Evolutionary conservation across 345 rosid genomes (phyloP).

Genomic region (Eucalyptus brandiana): DNA sequence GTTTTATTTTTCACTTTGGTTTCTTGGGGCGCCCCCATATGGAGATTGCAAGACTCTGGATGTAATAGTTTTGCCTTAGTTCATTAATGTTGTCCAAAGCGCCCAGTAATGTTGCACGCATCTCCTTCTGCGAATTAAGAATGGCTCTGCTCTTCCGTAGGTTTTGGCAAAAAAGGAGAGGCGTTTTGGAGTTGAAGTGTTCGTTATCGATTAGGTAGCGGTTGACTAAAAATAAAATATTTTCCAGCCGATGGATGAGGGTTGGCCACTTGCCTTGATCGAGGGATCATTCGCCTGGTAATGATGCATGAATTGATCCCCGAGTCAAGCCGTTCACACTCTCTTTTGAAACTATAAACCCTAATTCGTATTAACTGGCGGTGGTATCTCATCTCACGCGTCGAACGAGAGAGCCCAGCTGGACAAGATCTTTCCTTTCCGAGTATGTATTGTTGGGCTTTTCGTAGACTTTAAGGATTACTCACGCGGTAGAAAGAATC

Average conservation of each 20-base stretch:
- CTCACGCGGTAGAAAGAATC: not conserved
- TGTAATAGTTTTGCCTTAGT: not conserved
- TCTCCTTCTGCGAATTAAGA: not conserved
- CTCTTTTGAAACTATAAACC: not conserved
- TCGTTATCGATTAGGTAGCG: not conserved
- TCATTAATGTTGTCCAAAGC: not conserved
- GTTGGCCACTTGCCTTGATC: slow-evolving; percentile 6
- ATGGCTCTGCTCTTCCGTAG: not conserved
- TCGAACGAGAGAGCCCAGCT: not conserved
- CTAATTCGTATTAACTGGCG: not conserved
- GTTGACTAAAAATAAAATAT: not conserved
- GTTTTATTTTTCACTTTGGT: not conserved
- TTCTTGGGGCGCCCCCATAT: not conserved
- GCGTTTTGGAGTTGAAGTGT: not conserved
- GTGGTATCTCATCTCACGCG: not conserved
- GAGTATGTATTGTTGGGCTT: not conserved
- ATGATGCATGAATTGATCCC: not conserved
- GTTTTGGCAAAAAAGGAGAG: not conserved
- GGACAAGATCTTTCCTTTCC: not conserved
- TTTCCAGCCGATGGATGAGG: not conserved
- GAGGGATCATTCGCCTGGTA: not conserved
- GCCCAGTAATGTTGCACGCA: not conserved
- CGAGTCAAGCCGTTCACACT: not conserved
- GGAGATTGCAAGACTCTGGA: not conserved
- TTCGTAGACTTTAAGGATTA: not conserved